Percentiles rank a stretch among this genome's conserved stretches.
phyloP scores from a whole-genome alignment of 169 alveolate genomes.

The Hepatocystis sp. region DNA sequence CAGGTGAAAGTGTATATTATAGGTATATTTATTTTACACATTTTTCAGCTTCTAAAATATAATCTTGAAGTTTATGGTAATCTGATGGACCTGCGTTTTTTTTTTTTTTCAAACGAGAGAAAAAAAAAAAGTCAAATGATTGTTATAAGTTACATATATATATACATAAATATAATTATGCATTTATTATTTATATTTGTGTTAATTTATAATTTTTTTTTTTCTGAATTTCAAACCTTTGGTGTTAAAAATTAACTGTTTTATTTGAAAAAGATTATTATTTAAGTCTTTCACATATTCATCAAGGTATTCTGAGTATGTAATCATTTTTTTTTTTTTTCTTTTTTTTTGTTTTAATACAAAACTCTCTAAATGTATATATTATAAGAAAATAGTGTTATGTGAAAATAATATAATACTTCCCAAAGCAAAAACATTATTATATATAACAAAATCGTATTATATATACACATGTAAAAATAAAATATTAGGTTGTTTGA shows the following conservation, averaged over 20 bases:
- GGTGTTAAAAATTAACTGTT: conserved; percentile 31
- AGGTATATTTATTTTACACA: conserved; percentile 39
- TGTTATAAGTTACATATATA: no score
- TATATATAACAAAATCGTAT: no score
- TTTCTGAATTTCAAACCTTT: conserved; percentile 34
- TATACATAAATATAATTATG: conserved; percentile 2
- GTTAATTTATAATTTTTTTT: conserved; percentile 13
- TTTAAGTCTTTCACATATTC: conserved; percentile 66
- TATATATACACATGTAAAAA: no score
- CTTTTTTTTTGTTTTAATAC: no score
- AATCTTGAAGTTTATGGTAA: conserved; percentile 27
- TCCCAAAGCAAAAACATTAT: no score
- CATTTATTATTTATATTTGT: not conserved
- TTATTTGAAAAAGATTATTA: conserved; percentile 38
- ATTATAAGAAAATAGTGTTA: no score
- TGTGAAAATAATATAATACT: not conserved
- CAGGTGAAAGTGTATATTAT: no score
- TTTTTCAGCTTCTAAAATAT: conserved; percentile 70
- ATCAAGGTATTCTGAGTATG: conserved; percentile 71
- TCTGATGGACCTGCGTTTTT: conserved; percentile 36
- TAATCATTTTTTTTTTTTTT: conserved; percentile 65
- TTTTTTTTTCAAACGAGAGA: no score
- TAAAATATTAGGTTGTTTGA: no score
- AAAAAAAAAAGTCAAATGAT: no score
- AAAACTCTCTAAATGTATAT: conserved; percentile 4